Percentiles rank a stretch among this genome's conserved stretches.
Evolutionary conservation across 139 green algal genomes (phyloP).

Genomic region (Coccomyxa sp.): DNA sequence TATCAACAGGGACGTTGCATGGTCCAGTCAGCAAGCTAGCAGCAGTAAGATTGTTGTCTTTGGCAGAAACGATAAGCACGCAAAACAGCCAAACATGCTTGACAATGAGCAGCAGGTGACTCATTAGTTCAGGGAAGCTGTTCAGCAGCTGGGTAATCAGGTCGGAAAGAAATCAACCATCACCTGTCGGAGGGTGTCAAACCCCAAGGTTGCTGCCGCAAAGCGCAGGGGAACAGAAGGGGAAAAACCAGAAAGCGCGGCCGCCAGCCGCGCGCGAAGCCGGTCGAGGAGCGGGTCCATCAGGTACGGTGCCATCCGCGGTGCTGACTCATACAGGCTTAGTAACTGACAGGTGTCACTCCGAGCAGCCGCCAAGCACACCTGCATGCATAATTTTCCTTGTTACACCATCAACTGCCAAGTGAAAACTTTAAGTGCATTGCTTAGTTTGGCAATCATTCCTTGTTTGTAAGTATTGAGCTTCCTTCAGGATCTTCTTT

Average conservation of each 20-base stretch:
- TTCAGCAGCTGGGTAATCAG: too few species aligned
- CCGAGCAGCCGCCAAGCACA: neutral
- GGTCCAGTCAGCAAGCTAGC: too few species aligned
- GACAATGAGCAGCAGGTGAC: too few species aligned
- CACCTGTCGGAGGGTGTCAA: neutral
- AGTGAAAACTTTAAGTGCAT: neutral
- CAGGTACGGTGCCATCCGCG: slow-evolving; percentile 1
- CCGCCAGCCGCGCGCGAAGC: neutral
- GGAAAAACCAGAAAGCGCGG: neutral
- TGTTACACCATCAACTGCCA: neutral
- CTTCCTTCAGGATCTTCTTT: neutral
- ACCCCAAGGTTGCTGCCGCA: neutral
- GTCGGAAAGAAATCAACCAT: too few species aligned
- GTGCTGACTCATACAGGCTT: neutral
- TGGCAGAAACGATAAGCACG: too few species aligned
- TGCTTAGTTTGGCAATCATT: neutral
- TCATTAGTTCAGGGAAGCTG: too few species aligned
- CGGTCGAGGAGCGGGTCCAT: neutral
- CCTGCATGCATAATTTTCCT: neutral
- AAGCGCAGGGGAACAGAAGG: neutral
- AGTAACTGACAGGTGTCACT: neutral
- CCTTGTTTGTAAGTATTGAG: neutral
- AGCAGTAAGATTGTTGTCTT: too few species aligned
- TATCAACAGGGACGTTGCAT: too few species aligned
- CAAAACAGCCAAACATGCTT: too few species aligned